These are phyloP conservation scores for Hymenoscyphus linearis DNA, from an alignment of 2,329 filamentous ascomycete genomes.

Conservation along the genomic window DNA sequence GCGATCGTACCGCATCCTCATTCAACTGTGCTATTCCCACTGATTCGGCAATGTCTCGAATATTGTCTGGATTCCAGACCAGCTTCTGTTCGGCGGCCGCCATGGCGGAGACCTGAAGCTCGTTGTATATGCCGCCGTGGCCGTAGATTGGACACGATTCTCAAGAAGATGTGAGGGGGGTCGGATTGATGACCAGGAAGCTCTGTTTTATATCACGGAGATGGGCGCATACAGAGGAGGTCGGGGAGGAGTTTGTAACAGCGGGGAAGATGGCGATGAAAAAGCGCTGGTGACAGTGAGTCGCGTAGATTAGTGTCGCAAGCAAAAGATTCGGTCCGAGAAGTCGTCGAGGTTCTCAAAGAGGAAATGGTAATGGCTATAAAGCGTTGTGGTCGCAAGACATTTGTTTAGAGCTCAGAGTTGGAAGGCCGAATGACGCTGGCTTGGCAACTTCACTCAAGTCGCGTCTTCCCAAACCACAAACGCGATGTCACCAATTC, in stretches of 20 bases:
- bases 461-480: neutral
- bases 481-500: neutral
- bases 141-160: neutral
- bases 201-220: neutral
- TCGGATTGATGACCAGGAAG: neutral
- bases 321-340: neutral
- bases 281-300: neutral
- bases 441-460: neutral
- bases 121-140: neutral
- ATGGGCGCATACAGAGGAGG: slow-evolving; percentile 4
- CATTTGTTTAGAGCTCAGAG: neutral
- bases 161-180: neutral
- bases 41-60: slow-evolving; percentile 92
- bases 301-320: neutral
- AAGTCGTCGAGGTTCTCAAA: neutral
- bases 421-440: neutral
- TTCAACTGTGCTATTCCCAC: slow-evolving; percentile 78
- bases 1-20: slow-evolving; percentile 80
- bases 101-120: neutral
- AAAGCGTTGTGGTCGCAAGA: neutral
- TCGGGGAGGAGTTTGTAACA: neutral
- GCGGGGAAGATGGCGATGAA: neutral
- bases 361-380: neutral
- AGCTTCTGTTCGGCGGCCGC: slow-evolving; percentile 35
- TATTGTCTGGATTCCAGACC: slow-evolving; percentile 94